Conservation (phyloP, 495 filamentous ascomycete genomes). For the Jackrogersella minutella region DNA sequence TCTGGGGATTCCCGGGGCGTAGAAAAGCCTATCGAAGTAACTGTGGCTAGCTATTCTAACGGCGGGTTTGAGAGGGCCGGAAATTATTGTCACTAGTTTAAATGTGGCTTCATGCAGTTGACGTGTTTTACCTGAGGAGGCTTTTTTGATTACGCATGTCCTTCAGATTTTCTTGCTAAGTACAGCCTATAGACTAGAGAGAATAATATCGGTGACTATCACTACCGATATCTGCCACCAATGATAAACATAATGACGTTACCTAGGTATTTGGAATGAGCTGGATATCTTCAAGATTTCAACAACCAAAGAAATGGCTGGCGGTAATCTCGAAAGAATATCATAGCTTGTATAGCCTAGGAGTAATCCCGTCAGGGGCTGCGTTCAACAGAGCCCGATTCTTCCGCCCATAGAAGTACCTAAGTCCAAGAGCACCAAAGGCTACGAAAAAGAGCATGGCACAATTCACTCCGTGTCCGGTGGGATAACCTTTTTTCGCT, state of each 20-base stretch:
- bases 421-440: conserved; percentile 46
- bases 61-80: background rate
- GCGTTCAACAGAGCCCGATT: conserved; percentile 48
- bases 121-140: conserved; percentile 7
- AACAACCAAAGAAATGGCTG: background rate
- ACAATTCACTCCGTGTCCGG: conserved; percentile 65
- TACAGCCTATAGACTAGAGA: background rate
- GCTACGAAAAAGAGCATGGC: conserved; percentile 57
- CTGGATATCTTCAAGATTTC: background rate
- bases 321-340: background rate
- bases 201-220: background rate
- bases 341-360: conserved; percentile 42
- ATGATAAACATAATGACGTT: background rate
- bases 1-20: conserved; percentile 7
- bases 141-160: conserved; percentile 14
- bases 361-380: conserved; percentile 30
- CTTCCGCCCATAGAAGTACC: conserved; percentile 51
- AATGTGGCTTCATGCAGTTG: conserved; percentile 11
- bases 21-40: background rate
- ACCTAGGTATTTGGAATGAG: background rate
- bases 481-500: conserved; percentile 68
- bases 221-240: background rate
- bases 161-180: background rate
- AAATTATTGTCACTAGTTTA: conserved; percentile 22
- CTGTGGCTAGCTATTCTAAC: conserved; percentile 3